Conservation (phyloP, 176 grass and related monocot genomes). For the Triticum timopheevii region DNA sequence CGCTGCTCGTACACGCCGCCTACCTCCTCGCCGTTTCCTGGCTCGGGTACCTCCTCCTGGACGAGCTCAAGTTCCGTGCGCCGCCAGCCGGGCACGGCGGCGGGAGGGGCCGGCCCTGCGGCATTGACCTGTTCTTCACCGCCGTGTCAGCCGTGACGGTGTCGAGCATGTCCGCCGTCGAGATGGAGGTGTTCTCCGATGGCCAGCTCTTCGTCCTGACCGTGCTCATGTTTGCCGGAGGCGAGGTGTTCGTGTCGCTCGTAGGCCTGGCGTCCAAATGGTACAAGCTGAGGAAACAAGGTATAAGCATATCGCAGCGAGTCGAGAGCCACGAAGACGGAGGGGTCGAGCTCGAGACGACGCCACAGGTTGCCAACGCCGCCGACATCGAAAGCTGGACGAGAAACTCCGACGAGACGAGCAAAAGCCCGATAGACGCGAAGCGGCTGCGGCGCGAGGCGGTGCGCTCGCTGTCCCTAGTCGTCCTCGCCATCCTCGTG, state of each 20-base stretch:
- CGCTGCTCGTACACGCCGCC: constrained; percentile 14
- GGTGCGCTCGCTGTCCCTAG: constrained; percentile 24
- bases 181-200: constrained; percentile 71
- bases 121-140: constrained; percentile 60
- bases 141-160: constrained; percentile 65
- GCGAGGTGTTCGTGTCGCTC: constrained; percentile 58
- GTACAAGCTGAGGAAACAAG: constrained; percentile 23
- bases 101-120: background rate
- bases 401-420: background rate
- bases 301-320: background rate
- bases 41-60: constrained; percentile 37
- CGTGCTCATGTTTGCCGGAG: constrained; percentile 50
- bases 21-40: constrained; percentile 44
- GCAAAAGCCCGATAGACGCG: background rate
- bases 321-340: constrained; percentile 7
- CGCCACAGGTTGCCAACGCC: background rate
- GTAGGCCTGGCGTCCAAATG: constrained; percentile 34
- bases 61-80: background rate
- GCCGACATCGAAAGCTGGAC: background rate
- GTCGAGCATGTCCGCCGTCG: constrained; percentile 74
- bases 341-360: background rate
- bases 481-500: constrained; percentile 41
- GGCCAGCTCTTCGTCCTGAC: constrained; percentile 55
- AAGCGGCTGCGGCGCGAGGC: constrained; percentile 17
- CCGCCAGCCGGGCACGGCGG: background rate